phyloP scores from a whole-genome alignment of 495 filamentous ascomycete genomes.

The Podospora comata region DNA sequence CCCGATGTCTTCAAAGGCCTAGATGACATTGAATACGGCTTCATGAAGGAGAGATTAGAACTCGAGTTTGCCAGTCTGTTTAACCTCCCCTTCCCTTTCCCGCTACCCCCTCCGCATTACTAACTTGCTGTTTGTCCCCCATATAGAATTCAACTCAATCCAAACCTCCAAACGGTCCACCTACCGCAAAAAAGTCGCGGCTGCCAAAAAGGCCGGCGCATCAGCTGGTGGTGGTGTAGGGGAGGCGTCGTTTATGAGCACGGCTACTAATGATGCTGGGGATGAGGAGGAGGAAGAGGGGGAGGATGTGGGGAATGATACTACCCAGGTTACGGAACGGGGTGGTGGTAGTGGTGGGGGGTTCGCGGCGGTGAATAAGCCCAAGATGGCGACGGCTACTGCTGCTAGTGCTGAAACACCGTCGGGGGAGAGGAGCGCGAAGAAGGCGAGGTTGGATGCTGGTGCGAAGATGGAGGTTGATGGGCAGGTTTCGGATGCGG shows the following conservation, averaged over 20 bases:
- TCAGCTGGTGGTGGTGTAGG: slow-evolving; percentile 18
- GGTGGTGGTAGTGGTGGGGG: background rate
- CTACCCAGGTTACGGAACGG: background rate
- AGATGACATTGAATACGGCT: slow-evolving; percentile 76
- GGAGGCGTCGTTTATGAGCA: slow-evolving; percentile 38
- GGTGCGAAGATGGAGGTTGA: slow-evolving; percentile 37
- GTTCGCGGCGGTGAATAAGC: slow-evolving; percentile 1
- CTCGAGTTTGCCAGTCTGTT: slow-evolving; percentile 59
- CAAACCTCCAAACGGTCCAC: slow-evolving; percentile 51
- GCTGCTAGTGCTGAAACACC: too few relatives aligned
- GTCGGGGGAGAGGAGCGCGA: slow-evolving; percentile 28
- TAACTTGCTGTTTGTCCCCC: background rate
- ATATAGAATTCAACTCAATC: slow-evolving; percentile 50
- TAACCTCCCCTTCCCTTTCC: background rate
- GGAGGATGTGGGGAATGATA: slow-evolving; percentile 17
- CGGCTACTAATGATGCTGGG: slow-evolving; percentile 16
- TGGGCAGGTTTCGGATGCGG: slow-evolving; percentile 46
- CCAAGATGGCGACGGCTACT: background rate
- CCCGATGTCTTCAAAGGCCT: slow-evolving; percentile 80
- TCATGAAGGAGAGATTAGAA: slow-evolving; percentile 63
- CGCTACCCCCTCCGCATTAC: background rate
- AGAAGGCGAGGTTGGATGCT: slow-evolving; percentile 44
- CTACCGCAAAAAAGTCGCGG: slow-evolving; percentile 50
- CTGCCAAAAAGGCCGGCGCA: slow-evolving; percentile 35
- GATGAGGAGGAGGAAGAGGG: slow-evolving; percentile 17